These are phyloP conservation scores for Phytophthora cajani DNA, from an alignment of 352 stramenopile species.

Conservation along the genomic window DNA sequence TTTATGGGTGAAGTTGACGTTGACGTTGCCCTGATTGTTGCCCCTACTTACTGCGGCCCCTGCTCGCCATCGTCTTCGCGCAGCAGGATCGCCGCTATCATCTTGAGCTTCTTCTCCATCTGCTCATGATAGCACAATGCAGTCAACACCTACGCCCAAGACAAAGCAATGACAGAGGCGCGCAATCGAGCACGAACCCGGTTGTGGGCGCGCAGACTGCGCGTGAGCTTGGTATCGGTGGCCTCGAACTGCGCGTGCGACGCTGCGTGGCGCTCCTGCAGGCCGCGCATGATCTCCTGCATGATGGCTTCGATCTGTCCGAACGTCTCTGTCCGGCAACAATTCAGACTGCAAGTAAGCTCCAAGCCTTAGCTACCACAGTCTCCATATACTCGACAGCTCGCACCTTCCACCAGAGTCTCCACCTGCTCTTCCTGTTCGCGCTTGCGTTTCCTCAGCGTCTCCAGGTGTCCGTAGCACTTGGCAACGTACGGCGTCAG, in stretches of 20 bases:
- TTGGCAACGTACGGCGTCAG: slow-evolving; percentile 52
- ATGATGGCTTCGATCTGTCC: slow-evolving; percentile 52
- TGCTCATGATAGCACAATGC: slow-evolving; percentile 15
- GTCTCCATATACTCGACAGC: background rate
- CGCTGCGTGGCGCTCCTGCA: slow-evolving; percentile 45
- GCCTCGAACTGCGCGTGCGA: slow-evolving; percentile 47
- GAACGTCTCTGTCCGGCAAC: slow-evolving; percentile 39
- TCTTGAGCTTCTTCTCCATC: slow-evolving; percentile 66
- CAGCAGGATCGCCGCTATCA: slow-evolving; percentile 55
- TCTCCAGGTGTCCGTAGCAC: slow-evolving; percentile 47
- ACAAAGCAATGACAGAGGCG: background rate
- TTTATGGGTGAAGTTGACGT: background rate
- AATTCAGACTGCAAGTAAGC: background rate
- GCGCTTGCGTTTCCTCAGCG: slow-evolving; percentile 57
- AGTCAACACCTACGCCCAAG: background rate
- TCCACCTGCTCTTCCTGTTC: slow-evolving; percentile 65
- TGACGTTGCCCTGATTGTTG: background rate
- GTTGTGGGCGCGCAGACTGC: slow-evolving; percentile 43
- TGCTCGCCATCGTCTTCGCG: slow-evolving; percentile 41
- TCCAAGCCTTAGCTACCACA: background rate
- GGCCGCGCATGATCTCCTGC: slow-evolving; percentile 44
- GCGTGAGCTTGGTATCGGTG: slow-evolving; percentile 32
- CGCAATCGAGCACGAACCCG: slow-evolving; percentile 27
- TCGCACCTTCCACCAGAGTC: slow-evolving; percentile 54
- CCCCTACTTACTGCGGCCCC: slow-evolving; percentile 17